These are phyloP conservation scores for Fraxinus angustifolia DNA, from an alignment of 305 asterid genomes.

Conservation along the genomic window DNA sequence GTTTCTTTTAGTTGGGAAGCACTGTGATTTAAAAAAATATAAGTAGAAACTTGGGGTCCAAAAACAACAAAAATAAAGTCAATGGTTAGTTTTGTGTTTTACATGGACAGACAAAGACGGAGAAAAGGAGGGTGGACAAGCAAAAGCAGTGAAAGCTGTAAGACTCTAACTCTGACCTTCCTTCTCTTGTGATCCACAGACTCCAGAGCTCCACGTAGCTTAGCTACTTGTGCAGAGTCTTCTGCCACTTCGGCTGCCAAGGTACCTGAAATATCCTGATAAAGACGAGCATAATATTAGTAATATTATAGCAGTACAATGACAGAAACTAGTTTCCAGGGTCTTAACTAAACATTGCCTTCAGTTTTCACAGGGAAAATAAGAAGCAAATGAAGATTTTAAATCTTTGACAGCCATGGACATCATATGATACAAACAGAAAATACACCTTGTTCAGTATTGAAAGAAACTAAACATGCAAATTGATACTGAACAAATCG, in stretches of 20 bases:
- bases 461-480: background rate
- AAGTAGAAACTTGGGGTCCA: background rate
- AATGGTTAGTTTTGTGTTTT: background rate
- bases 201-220: conserved; percentile 96
- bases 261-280: conserved; percentile 97
- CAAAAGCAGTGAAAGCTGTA: conserved; percentile 12
- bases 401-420: background rate
- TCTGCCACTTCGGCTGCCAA: conserved; percentile 93
- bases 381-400: background rate
- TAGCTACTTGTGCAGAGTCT: conserved; percentile 87
- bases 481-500: conserved; percentile 3
- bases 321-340: conserved; percentile 5
- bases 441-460: conserved; percentile 3
- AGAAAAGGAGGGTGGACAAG: background rate
- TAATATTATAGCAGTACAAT: conserved; percentile 4
- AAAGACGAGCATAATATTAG: conserved; percentile 21
- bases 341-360: conserved; percentile 14
- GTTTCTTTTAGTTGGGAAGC: background rate
- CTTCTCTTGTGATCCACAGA: conserved; percentile 98
- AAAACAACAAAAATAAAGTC: background rate
- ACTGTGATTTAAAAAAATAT: background rate
- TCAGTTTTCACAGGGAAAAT: background rate
- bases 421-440: conserved; percentile 3
- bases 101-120: background rate
- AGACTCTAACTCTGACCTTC: conserved; percentile 52